Evolutionary conservation across 2,329 filamentous ascomycete species (phyloP).

Genomic region (Whalleya microplaca): DNA sequence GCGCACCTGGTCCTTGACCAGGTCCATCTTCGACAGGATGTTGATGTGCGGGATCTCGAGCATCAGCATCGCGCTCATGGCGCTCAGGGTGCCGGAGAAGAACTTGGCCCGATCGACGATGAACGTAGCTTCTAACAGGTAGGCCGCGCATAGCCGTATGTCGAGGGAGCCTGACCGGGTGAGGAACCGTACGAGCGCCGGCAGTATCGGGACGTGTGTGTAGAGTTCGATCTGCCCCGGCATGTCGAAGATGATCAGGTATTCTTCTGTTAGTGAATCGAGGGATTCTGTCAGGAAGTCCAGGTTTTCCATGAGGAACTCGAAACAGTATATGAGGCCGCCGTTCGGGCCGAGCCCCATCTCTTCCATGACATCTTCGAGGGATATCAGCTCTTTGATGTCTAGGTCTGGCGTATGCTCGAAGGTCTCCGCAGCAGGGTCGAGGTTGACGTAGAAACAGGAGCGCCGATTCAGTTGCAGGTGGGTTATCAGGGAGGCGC

Average conservation of each 20-base stretch:
- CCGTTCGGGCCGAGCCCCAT: conserved; percentile 70
- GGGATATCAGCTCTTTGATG: conserved; percentile 86
- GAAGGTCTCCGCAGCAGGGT: conserved; percentile 93
- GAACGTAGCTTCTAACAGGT: conserved; percentile 94
- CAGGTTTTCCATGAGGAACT: conserved; percentile 79
- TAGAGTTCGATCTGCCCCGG: conserved; percentile 98
- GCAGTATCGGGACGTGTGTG: conserved; percentile 92
- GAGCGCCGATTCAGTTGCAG: conserved; percentile 89
- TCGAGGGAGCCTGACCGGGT: conserved; percentile 80
- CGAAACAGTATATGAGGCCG: conserved; percentile 73
- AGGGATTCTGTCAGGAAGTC: conserved; percentile 71
- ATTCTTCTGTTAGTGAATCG: conserved; percentile 84
- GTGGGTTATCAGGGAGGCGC: conserved; percentile 89
- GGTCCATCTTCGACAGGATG: conserved; percentile 96
- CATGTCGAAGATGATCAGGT: conserved; percentile 98
- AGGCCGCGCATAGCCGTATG: conserved; percentile 89
- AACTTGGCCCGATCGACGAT: conserved; percentile 96
- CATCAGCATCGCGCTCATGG: conserved; percentile 99
- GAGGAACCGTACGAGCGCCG: conserved; percentile 79
- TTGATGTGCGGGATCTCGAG: conserved; percentile 96
- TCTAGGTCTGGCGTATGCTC: conserved; percentile 84
- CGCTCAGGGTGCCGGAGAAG: conserved; percentile 91
- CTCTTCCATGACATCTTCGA: conserved; percentile 82
- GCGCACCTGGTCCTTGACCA: conserved; percentile 86
- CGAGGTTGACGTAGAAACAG: conserved; percentile 97